These are phyloP conservation scores for Teratosphaeria epicoccoides DNA, from an alignment of 2,329 filamentous ascomycete genomes.

Conservation along the genomic window DNA sequence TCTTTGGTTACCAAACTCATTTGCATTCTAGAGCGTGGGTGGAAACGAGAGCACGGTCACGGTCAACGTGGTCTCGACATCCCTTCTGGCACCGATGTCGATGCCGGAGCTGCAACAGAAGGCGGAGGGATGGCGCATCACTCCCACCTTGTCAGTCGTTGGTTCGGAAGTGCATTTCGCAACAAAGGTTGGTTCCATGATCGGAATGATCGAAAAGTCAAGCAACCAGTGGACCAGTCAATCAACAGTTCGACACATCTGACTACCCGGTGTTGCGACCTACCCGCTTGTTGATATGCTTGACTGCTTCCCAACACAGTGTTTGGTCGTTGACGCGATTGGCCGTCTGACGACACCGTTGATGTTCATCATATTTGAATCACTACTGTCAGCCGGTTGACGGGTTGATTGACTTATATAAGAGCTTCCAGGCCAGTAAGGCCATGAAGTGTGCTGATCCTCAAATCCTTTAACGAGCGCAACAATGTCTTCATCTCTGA, in stretches of 20 bases:
- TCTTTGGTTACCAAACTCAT: neutral
- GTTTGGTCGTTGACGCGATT: too few species aligned
- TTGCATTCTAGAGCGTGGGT: constrained; percentile 27
- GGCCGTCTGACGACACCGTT: too few species aligned
- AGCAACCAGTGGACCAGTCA: too few species aligned
- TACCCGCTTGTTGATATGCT: too few species aligned
- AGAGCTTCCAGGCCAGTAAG: too few species aligned
- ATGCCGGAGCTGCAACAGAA: constrained; percentile 42
- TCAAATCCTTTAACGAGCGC: constrained; percentile 24
- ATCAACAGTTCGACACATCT: too few species aligned
- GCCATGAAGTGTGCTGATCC: neutral
- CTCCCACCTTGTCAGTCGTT: constrained; percentile 31
- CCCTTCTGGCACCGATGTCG: constrained; percentile 40
- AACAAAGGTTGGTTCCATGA: constrained; percentile 19
- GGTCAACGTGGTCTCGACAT: constrained; percentile 44
- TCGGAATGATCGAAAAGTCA: too few species aligned
- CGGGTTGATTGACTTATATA: too few species aligned
- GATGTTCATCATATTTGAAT: too few species aligned
- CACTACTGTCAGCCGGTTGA: too few species aligned
- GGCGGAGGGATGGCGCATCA: constrained; percentile 21
- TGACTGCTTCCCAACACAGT: too few species aligned
- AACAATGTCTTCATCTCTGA: constrained; percentile 27
- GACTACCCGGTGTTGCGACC: too few species aligned
- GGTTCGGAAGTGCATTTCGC: constrained; percentile 35
- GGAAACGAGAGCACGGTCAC: constrained; percentile 40